phyloP scores from a whole-genome alignment of 441 rosid genomes.

The Erodium trifolium region DNA sequence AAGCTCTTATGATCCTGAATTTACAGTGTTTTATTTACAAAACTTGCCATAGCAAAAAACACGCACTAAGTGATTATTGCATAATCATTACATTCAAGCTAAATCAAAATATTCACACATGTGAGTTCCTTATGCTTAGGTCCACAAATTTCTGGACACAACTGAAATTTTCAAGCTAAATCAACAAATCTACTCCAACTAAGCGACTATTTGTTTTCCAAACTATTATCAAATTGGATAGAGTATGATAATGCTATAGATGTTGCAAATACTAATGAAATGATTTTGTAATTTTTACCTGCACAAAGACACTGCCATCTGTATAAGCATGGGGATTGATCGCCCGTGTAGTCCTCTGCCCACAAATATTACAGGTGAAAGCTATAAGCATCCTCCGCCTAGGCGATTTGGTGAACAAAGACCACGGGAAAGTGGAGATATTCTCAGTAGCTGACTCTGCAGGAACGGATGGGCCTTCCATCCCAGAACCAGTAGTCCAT shows the following conservation, averaged over 20 bases:
- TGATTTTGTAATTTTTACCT: background rate
- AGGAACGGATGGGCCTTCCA: background rate
- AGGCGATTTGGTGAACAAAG: constrained; percentile 3
- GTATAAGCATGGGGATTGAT: constrained; percentile 2
- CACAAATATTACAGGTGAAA: background rate
- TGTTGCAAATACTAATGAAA: background rate
- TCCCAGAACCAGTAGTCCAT: constrained; percentile 5
- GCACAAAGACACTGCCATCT: constrained; percentile 1
- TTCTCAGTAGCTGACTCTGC: background rate
- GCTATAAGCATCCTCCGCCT: constrained; percentile 1
- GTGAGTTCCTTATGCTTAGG: background rate
- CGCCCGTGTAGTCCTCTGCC: constrained; percentile 3
- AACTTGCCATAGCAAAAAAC: background rate
- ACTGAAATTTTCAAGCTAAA: background rate
- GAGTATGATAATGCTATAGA: background rate
- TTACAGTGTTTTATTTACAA: background rate
- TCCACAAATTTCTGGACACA: background rate
- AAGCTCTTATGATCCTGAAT: background rate
- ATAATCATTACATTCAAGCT: background rate
- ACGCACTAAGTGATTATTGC: background rate
- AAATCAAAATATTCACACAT: background rate
- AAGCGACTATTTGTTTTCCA: too few species aligned
- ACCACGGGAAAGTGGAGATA: background rate
- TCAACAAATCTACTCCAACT: too few species aligned
- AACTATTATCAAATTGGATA: background rate